These are phyloP conservation scores for Eragrostis tef DNA, from an alignment of 202 grass and related monocot genomes.

Conservation along the genomic window DNA sequence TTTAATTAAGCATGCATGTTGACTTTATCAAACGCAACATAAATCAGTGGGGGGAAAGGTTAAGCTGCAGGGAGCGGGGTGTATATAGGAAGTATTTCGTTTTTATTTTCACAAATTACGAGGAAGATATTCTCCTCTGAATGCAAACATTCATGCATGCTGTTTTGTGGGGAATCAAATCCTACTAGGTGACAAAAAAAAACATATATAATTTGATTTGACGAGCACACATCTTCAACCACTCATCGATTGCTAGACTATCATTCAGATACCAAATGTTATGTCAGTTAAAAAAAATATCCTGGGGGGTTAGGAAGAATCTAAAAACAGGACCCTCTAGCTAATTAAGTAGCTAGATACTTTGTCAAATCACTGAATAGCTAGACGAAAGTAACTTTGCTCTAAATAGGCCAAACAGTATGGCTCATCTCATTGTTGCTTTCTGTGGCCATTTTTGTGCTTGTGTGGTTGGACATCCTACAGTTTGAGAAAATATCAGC, in stretches of 20 bases:
- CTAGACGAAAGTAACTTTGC: constrained; percentile 3
- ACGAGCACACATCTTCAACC: constrained; percentile 35
- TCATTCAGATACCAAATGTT: constrained; percentile 12
- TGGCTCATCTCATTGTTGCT: background rate
- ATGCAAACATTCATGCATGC: constrained; percentile 39
- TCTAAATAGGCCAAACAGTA: constrained; percentile 16
- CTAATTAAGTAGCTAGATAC: too few relatives aligned
- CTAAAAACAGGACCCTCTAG: constrained; percentile 26
- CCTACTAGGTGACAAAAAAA: constrained; percentile 44
- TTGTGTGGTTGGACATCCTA: constrained; percentile 1
- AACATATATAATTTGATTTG: constrained; percentile 46
- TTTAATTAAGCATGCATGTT: too few relatives aligned
- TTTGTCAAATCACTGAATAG: constrained; percentile 54
- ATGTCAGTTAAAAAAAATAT: constrained; percentile 16
- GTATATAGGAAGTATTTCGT: background rate
- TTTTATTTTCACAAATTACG: background rate
- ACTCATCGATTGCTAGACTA: constrained; percentile 18
- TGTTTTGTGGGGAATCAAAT: constrained; percentile 45
- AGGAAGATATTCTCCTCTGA: constrained; percentile 13
- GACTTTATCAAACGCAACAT: background rate
- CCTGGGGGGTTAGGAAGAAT: constrained; percentile 47
- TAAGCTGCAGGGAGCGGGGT: background rate
- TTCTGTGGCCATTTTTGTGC: constrained; percentile 15
- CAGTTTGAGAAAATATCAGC: background rate
- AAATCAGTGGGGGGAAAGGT: background rate